Base-by-base conservation (phyloP, 2,329 filamentous ascomycete genomes). In the Huntiella bhutanensis region DNA sequence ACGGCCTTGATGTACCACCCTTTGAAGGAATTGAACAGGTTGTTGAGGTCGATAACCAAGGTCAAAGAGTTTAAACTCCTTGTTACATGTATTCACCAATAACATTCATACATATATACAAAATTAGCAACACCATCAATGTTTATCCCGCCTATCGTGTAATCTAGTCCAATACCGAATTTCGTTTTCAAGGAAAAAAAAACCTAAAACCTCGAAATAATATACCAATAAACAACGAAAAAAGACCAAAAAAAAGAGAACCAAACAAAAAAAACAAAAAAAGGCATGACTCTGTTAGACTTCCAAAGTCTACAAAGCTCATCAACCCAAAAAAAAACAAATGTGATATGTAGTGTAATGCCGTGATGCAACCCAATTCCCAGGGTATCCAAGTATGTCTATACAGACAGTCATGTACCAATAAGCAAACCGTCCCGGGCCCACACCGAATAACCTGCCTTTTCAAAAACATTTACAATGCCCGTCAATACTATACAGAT, bases 1-100 rank as follows among this genome's bases (percentile, higher is more conserved):
- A 93, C 64, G 75, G 75, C 41, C 70, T 98, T 51, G 81, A 91
- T 54, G 60, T 93, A 45, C 88, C 88, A 4, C 64, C 73, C 52
- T 98, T 95, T 61, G 68, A 80, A 54, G 91, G 87, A 0, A 64
- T 91, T 53, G 87, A 96, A 61, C 91, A 96, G 62, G 69, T 95
- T 53, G 80, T 87, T 46, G 91, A 98, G 61, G 69, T 92, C 37
- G 63, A 62, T 13, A 17, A 34, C 12, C 13, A 43, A 12, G 41
- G 41, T 10, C 33, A 34, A 10, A 16, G 41, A 11, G 17, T 41
- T 41, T 36, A 11, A 36, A 6, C 11, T 6, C 1, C 7, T 5
- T 3, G 3, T 28, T 6, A 28, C 22, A 10, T 6, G 6, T 28
- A 28, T 28, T 7, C 22, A 28, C 22, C 22, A 28, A 28, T 28